Conservation (phyloP, 2,329 filamentous ascomycete genomes). For the Ophiostoma novo-ulmi region DNA sequence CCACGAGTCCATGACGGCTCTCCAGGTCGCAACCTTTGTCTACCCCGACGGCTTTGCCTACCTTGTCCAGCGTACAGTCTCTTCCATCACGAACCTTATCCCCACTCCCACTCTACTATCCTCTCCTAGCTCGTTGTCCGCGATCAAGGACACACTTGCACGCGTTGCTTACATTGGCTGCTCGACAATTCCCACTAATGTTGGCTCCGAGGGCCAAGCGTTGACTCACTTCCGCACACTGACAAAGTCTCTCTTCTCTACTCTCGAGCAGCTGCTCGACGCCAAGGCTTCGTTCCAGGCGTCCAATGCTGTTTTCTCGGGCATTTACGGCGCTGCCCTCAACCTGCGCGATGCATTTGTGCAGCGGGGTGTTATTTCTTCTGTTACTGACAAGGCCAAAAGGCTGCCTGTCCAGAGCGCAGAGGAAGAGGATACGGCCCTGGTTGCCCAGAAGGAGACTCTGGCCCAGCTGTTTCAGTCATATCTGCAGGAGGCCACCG, state of each 20-base stretch:
- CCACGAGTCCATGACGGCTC: slow-evolving; percentile 26
- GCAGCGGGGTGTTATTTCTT: slow-evolving; percentile 23
- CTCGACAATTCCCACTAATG: slow-evolving; percentile 31
- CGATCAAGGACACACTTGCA: slow-evolving; percentile 38
- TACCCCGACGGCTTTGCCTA: slow-evolving; percentile 24
- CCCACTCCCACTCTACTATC: not conserved
- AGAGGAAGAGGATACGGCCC: not conserved
- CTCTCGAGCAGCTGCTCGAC: slow-evolving; percentile 38
- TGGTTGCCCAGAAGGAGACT: not conserved
- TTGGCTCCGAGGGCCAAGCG: slow-evolving; percentile 26
- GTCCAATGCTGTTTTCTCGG: slow-evolving; percentile 39
- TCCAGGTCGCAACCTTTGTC: slow-evolving; percentile 21
- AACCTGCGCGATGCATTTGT: slow-evolving; percentile 38
- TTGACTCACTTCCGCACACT: slow-evolving; percentile 29
- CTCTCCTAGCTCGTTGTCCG: slow-evolving; percentile 20
- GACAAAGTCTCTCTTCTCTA: slow-evolving; percentile 27
- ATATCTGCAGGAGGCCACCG: slow-evolving; percentile 40
- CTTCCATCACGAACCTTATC: slow-evolving; percentile 12
- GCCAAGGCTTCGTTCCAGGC: slow-evolving; percentile 33
- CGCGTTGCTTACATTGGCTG: slow-evolving; percentile 48
- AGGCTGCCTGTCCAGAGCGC: not conserved
- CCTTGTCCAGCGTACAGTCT: slow-evolving; percentile 18
- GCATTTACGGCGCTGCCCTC: slow-evolving; percentile 33
- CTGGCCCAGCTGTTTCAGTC: slow-evolving; percentile 27
- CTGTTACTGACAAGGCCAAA: slow-evolving; percentile 13